phyloP scores from a whole-genome alignment of 345 rosid species.

The Dipteronia sinensis region DNA sequence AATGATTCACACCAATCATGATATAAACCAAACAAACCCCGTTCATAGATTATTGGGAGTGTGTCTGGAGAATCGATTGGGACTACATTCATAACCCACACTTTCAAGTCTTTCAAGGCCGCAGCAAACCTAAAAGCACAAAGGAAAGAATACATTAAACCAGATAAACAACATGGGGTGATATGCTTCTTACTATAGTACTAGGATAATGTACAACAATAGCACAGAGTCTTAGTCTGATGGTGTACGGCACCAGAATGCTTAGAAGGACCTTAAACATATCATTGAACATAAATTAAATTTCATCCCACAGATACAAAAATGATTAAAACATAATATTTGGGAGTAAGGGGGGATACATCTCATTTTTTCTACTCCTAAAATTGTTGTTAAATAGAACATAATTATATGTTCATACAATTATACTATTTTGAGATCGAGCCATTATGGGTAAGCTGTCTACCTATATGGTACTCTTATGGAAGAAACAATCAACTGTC shows the following conservation, averaged over 20 bases:
- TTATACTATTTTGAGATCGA: too few species aligned
- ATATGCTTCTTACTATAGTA: not conserved
- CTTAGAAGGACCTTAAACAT: not conserved
- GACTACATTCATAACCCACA: constrained; percentile 92
- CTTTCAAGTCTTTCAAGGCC: constrained; percentile 63
- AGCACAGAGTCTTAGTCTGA: not conserved
- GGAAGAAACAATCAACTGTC: too few species aligned
- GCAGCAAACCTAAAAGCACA: constrained; percentile 65
- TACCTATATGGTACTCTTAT: too few species aligned
- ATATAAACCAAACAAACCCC: constrained; percentile 88
- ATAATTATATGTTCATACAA: too few species aligned
- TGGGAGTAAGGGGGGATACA: not conserved
- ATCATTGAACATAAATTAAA: not conserved
- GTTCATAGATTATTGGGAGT: constrained; percentile 81
- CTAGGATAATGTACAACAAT: not conserved
- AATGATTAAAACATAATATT: not conserved
- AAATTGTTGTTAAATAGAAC: not conserved
- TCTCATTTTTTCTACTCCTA: not conserved
- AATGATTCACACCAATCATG: constrained; percentile 97
- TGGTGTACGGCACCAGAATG: not conserved
- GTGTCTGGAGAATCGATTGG: constrained; percentile 77
- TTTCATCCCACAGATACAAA: not conserved
- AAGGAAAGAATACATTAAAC: constrained; percentile 9
- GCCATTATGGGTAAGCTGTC: too few species aligned
- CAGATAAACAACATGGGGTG: constrained; percentile 4